A percentile compares a stretch with the other conserved stretches of the same genome.
These are phyloP conservation scores for Candida jianshihensis DNA, from an alignment of 805 yeast genomes.

Conservation along the genomic window DNA sequence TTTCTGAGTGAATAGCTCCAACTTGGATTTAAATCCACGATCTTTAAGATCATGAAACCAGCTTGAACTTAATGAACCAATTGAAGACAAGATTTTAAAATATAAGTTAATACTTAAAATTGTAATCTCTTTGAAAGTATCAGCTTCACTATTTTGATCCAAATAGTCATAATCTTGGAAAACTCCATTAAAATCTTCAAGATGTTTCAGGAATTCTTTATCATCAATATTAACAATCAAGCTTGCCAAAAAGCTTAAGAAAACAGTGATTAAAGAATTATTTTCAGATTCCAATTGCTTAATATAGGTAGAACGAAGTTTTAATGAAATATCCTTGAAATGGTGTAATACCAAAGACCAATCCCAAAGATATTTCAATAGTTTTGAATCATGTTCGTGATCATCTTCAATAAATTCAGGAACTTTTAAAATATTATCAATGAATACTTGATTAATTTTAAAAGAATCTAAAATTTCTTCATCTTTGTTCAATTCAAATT, in stretches of 20 bases:
- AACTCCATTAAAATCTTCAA: conserved; percentile 13
- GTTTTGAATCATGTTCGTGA: conserved; percentile 28
- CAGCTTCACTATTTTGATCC: conserved; percentile 6
- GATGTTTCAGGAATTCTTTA: conserved; percentile 15
- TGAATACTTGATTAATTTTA: conserved; percentile 27
- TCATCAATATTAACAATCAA: conserved; percentile 36
- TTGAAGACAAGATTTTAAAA: conserved; percentile 39
- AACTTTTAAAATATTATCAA: conserved; percentile 26
- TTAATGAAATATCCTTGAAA: conserved; percentile 59
- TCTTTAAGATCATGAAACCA: conserved; percentile 74
- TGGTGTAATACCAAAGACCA: conserved; percentile 61
- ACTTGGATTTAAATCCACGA: conserved; percentile 48
- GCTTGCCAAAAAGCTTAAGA: conserved; percentile 49
- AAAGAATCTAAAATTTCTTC: conserved; percentile 15
- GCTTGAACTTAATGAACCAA: conserved; percentile 50
- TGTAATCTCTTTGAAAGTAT: conserved; percentile 23
- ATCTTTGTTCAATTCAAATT: conserved; percentile 44
- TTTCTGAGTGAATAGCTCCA: conserved; percentile 57
- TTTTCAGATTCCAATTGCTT: conserved; percentile 41
- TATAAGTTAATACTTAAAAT: conserved; percentile 43
- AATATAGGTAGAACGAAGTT: conserved; percentile 54
- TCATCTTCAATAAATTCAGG: conserved; percentile 32
- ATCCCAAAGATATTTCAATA: conserved; percentile 48
- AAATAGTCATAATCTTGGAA: conserved; percentile 18
- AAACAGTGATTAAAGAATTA: conserved; percentile 35